Base-by-base conservation (phyloP, 2,329 filamentous ascomycete species). In the Arachnomyces sp. region DNA sequence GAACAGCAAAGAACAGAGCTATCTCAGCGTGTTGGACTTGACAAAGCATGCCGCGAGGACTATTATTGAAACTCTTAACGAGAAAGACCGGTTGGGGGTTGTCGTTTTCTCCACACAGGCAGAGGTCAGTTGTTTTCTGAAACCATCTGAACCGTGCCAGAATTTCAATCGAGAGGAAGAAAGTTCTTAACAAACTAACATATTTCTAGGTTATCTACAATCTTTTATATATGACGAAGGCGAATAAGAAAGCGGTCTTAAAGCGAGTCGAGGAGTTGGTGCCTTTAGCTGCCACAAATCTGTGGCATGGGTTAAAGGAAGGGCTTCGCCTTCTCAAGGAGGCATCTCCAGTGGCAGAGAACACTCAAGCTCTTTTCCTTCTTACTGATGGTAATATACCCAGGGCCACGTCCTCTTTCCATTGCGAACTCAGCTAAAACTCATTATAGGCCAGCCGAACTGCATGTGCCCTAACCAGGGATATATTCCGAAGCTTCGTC, bases 1-100 rank as follows among this genome's bases (percentile, higher is more conserved):
- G 12, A 44, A 53, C 2, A 36, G 39, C n/a, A 48, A 46, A 25
- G 40, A 53, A 28, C 49, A 45, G 18, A 67, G 67, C 1, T 75
- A 75, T 0, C 58, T 79, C 1, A 72, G 68, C 0, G 65, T 79
- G 2, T 54, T 81, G 15, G 77, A 81, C 47, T 64, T 81, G 15
- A 71, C 71, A 31, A 79, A 79, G 49, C 76, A 81, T 48, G 74
- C 76, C 1, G 71, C 74, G 1, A 64, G 66, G 5, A 78, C 75
- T 6, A 77, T 81, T 13, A 50, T 79, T 7, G 71, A 76, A 48
- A 76, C 73, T 0, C 59, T 81, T 45, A 63, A 72, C 20, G 64
- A 70, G n/a, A 47, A 55, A 1, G 77, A 81, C 48, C 63, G 76
- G 3, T 57, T 81, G 0, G 75, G 72, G 3, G 73, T 81, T 25